Percentiles rank a stretch among this genome's conserved stretches.
phyloP scores from a whole-genome alignment of 306 rosid genomes.

The Lathyrus tuberosus region DNA sequence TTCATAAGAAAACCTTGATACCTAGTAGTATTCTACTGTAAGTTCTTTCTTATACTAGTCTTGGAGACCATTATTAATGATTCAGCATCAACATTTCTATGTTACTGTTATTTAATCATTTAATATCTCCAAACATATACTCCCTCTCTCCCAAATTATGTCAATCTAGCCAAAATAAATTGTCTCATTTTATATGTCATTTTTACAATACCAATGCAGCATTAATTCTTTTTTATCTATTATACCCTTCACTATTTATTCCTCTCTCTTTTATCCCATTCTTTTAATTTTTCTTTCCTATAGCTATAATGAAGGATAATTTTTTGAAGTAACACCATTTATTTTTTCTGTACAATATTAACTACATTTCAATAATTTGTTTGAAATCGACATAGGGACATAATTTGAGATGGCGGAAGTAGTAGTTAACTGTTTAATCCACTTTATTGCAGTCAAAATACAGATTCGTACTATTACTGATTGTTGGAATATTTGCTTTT shows the following conservation, averaged over 20 bases:
- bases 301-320: too few species aligned
- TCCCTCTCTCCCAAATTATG: not conserved
- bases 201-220: too few species aligned
- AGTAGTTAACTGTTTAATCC: conserved; percentile 22
- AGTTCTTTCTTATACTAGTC: not conserved
- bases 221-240: too few species aligned
- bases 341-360: too few species aligned
- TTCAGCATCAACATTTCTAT: conserved; percentile 6
- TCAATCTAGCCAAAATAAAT: too few species aligned
- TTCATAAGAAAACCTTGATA: conserved; percentile 5
- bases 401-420: not conserved
- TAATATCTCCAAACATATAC: conserved; percentile 1
- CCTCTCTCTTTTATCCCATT: too few species aligned
- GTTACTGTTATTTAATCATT: conserved; percentile 23
- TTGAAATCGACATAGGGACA: too few species aligned
- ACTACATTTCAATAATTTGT: too few species aligned
- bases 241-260: too few species aligned
- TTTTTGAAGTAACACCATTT: too few species aligned
- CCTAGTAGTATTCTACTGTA: not conserved
- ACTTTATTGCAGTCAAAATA: conserved; percentile 17
- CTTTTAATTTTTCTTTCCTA: too few species aligned
- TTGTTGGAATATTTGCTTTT: conserved; percentile 30
- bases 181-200: too few species aligned
- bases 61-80: conserved; percentile 18
- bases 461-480: conserved; percentile 14